Conservation (phyloP, 495 filamentous ascomycete species). For the Tuber melanosporum region DNA sequence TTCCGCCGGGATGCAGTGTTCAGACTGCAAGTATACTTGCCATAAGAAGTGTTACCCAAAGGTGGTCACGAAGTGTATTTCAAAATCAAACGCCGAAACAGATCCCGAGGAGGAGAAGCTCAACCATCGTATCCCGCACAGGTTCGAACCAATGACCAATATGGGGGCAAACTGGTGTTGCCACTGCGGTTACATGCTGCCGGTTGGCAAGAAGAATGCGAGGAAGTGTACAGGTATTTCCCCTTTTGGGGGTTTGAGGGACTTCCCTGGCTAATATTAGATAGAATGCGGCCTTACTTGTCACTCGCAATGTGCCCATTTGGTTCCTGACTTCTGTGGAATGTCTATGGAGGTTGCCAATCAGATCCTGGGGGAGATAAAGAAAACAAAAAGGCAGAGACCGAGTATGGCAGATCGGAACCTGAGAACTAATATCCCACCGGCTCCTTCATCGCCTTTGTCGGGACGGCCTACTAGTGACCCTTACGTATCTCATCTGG, state of each 20-base stretch:
- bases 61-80: conserved; percentile 99
- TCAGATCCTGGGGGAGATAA: conserved; percentile 59
- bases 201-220: conserved; percentile 87
- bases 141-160: conserved; percentile 89
- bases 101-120: conserved; percentile 99
- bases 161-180: conserved; percentile 99
- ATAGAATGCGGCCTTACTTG: conserved; percentile 87
- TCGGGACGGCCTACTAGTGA: conserved; percentile 27
- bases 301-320: conserved; percentile 83
- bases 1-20: conserved; percentile 96
- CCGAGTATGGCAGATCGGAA: conserved; percentile 18
- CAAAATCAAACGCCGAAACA: conserved; percentile 95
- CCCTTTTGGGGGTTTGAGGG: conserved; percentile 7
- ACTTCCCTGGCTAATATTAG: conserved; percentile 27
- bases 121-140: conserved; percentile 97
- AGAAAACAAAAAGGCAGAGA: conserved; percentile 33
- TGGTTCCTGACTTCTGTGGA: conserved; percentile 98
- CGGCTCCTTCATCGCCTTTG: conserved; percentile 24
- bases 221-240: conserved; percentile 77
- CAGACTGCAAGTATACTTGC: conserved; percentile 99
- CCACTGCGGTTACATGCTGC: conserved; percentile 96
- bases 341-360: conserved; percentile 99
- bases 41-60: conserved; percentile 93
- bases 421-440: conserved; percentile 14
- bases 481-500: conserved; percentile 23